phyloP scores from a whole-genome alignment of 257 asterid genomes.

The Solanum lignicaule region DNA sequence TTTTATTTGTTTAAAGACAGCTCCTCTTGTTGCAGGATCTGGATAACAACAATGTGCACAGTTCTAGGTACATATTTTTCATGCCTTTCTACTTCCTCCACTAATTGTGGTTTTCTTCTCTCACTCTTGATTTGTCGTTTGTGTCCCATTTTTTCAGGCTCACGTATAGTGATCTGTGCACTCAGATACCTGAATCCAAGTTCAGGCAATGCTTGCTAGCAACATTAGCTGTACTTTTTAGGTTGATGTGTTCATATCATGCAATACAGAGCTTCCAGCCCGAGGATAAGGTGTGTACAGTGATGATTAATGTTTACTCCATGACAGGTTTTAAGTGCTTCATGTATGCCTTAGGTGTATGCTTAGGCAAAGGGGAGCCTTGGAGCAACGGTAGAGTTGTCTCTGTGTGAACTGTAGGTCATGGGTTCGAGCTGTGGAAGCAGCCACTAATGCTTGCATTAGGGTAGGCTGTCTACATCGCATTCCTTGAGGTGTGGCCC shows the following conservation, averaged over 20 bases:
- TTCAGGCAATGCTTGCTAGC: slow-evolving; percentile 84
- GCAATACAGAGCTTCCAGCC: slow-evolving; percentile 70
- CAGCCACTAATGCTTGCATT: background rate
- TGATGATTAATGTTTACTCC: background rate
- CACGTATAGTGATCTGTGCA: slow-evolving; percentile 93
- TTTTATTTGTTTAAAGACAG: background rate
- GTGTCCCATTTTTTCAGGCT: slow-evolving; percentile 44
- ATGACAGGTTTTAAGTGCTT: background rate
- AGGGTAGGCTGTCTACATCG: background rate
- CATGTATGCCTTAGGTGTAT: background rate
- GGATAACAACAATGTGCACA: slow-evolving; percentile 40
- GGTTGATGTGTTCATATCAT: slow-evolving; percentile 89
- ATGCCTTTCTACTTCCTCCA: background rate
- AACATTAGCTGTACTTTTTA: slow-evolving; percentile 71
- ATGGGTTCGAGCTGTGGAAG: background rate
- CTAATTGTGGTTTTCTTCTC: slow-evolving; percentile 9
- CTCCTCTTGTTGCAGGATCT: slow-evolving; percentile 63
- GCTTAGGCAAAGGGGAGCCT: background rate
- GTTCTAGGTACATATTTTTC: slow-evolving; percentile 40
- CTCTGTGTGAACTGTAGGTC: background rate
- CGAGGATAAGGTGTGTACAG: slow-evolving; percentile 49
- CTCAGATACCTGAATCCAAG: slow-evolving; percentile 86
- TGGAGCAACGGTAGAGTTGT: background rate
- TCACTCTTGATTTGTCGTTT: slow-evolving; percentile 18
- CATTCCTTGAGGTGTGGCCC: background rate